These are phyloP conservation scores for Boletellus deceptivus DNA, from an alignment of 1,284 basidiomycete species.

Conservation along the genomic window DNA sequence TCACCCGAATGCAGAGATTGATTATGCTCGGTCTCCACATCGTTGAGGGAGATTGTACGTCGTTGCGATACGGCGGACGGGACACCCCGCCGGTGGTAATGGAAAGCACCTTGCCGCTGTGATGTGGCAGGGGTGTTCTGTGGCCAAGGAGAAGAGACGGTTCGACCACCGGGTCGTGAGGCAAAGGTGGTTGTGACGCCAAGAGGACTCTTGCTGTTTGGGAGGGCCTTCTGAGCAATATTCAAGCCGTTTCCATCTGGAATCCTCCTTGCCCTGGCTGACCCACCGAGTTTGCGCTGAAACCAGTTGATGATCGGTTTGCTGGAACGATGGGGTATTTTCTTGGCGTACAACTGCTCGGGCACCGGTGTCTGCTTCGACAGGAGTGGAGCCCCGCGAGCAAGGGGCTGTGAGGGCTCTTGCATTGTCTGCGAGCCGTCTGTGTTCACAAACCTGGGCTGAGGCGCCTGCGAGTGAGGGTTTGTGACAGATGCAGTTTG, in stretches of 20 bases:
- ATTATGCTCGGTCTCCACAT: slow-evolving; percentile 38
- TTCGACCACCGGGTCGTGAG: slow-evolving; percentile 32
- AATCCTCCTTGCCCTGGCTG: slow-evolving; percentile 49
- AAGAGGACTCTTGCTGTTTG: slow-evolving; percentile 18
- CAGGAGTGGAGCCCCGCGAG: slow-evolving; percentile 20
- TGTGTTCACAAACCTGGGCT: slow-evolving; percentile 13
- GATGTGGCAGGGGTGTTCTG: slow-evolving; percentile 17
- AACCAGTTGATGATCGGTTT: slow-evolving; percentile 93
- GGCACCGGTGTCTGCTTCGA: slow-evolving; percentile 29
- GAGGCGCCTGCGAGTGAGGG: slow-evolving; percentile 11
- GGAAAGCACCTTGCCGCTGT: slow-evolving; percentile 25
- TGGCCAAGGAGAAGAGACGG: slow-evolving; percentile 32
- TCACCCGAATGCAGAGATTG: slow-evolving; percentile 40
- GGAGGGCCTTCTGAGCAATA: slow-evolving; percentile 11
- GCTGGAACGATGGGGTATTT: slow-evolving; percentile 60
- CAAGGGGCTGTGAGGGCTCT: slow-evolving; percentile 16
- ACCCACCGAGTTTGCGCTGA: slow-evolving; percentile 78
- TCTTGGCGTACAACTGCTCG: slow-evolving; percentile 47
- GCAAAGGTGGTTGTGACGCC: slow-evolving; percentile 12
- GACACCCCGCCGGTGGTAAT: slow-evolving; percentile 34
- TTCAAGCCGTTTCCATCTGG: slow-evolving; percentile 33
- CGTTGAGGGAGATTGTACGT: slow-evolving; percentile 65
- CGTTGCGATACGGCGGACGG: slow-evolving; percentile 39
- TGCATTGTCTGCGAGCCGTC: slow-evolving; percentile 14
- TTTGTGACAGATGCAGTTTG: slow-evolving; percentile 12